phyloP scores from a whole-genome alignment of 2,329 filamentous ascomycete genomes.

The Dactylellina sp. region DNA sequence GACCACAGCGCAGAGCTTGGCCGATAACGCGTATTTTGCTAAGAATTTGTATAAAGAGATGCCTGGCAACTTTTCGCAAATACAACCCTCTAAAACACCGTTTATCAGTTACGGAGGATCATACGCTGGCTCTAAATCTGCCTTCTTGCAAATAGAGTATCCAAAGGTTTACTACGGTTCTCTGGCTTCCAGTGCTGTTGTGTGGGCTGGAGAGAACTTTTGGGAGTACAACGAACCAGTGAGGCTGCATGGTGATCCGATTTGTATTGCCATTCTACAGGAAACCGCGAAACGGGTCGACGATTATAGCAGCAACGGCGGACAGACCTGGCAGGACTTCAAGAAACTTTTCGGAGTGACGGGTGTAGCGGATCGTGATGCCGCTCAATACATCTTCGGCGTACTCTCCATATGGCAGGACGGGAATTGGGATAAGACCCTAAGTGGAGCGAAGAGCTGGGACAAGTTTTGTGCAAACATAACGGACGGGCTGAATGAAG shows the following conservation, averaged over 20 bases:
- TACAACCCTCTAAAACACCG: slow-evolving; percentile 74
- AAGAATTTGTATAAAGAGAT: slow-evolving; percentile 73
- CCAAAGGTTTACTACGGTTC: slow-evolving; percentile 82
- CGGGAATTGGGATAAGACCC: slow-evolving; percentile 47
- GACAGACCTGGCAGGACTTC: slow-evolving; percentile 65
- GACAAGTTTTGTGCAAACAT: slow-evolving; percentile 52
- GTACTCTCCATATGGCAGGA: slow-evolving; percentile 27
- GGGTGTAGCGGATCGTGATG: slow-evolving; percentile 62
- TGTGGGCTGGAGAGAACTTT: slow-evolving; percentile 80
- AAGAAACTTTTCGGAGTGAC: slow-evolving; percentile 70
- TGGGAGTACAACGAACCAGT: slow-evolving; percentile 75
- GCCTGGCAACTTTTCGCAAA: slow-evolving; percentile 75
- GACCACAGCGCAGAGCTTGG: slow-evolving; percentile 83
- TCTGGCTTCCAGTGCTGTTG: slow-evolving; percentile 84
- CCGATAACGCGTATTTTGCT: slow-evolving; percentile 85
- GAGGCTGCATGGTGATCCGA: slow-evolving; percentile 69
- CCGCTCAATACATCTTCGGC: slow-evolving; percentile 35
- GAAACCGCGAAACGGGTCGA: slow-evolving; percentile 72
- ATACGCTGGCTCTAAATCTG: slow-evolving; percentile 83
- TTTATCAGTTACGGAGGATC: slow-evolving; percentile 86
- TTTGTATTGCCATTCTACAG: slow-evolving; percentile 75
- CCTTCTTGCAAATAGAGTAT: slow-evolving; percentile 80
- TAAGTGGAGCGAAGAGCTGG: slow-evolving; percentile 30
- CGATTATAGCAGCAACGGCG: slow-evolving; percentile 68
- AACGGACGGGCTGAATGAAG: slow-evolving; percentile 25